Evolutionary conservation across 73 alveolate genomes (phyloP).

Genomic region (Stentor roeselii): DNA sequence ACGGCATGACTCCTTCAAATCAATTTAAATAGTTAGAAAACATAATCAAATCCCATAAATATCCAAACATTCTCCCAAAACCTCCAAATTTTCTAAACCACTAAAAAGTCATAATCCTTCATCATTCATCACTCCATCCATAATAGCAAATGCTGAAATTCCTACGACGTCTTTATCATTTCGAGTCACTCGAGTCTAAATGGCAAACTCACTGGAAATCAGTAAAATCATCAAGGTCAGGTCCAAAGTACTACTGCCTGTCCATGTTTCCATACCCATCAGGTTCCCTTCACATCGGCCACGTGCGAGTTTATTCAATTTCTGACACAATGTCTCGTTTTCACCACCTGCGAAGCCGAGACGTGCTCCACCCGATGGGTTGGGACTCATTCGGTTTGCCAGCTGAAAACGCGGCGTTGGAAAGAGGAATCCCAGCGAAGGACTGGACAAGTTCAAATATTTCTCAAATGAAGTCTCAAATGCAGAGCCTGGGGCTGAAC

Average conservation of each 20-base stretch:
- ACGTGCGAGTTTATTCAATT: conserved; percentile 60
- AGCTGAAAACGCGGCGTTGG: conserved; percentile 70
- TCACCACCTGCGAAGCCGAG: conserved; percentile 33
- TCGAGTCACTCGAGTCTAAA: conserved; percentile 22
- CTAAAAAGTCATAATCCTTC: too few relatives aligned
- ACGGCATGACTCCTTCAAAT: too few relatives aligned
- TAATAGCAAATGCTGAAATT: neutral
- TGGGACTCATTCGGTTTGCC: conserved; percentile 82
- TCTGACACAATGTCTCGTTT: conserved; percentile 53
- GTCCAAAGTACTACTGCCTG: conserved; percentile 44
- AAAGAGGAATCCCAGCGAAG: conserved; percentile 43
- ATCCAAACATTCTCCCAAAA: too few relatives aligned
- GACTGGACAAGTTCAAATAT: conserved; percentile 56
- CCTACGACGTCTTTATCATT: neutral
- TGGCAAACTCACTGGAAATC: conserved; percentile 25
- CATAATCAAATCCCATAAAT: too few relatives aligned
- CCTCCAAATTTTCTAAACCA: too few relatives aligned
- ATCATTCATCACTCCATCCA: too few relatives aligned
- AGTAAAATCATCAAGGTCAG: neutral
- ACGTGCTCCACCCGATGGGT: conserved; percentile 77
- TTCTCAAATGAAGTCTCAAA: conserved; percentile 47
- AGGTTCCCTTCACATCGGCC: conserved; percentile 70
- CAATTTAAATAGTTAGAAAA: too few relatives aligned
- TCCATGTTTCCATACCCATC: conserved; percentile 73
- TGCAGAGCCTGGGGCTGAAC: conserved; percentile 48